Conservation (phyloP, 2,329 filamentous ascomycete species). For the Phialophora expanda region DNA sequence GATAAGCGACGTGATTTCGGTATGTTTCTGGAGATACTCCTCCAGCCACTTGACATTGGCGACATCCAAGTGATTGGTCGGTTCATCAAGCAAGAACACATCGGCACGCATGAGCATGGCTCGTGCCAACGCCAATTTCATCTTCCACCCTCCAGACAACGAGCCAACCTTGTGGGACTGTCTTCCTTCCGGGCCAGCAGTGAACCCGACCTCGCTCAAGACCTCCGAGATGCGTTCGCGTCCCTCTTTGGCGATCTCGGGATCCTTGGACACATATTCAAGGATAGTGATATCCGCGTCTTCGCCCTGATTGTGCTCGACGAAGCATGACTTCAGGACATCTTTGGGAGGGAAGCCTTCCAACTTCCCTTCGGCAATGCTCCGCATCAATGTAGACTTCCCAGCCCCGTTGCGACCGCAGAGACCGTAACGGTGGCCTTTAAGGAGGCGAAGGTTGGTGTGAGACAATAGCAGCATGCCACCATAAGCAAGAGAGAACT, state of each 20-base stretch:
- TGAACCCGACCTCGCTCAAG: conserved; percentile 91
- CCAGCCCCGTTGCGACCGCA: conserved; percentile 96
- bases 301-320: conserved; percentile 98
- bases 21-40: conserved; percentile 92
- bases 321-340: conserved; percentile 92
- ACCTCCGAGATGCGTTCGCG: conserved; percentile 81
- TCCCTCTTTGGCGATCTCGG: conserved; percentile 78
- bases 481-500: conserved; percentile 96
- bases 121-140: conserved; percentile 95
- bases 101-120: conserved; percentile 98
- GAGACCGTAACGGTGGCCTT: conserved; percentile 95
- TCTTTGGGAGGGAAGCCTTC: conserved; percentile 96
- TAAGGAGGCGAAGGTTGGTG: conserved; percentile 90
- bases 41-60: conserved; percentile 95
- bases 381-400: conserved; percentile 98
- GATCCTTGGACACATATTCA: conserved; percentile 89
- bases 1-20: conserved; percentile 95
- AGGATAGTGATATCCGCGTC: conserved; percentile 96
- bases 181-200: conserved; percentile 81
- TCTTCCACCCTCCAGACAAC: conserved; percentile 98
- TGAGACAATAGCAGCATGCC: conserved; percentile 96
- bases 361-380: conserved; percentile 92
- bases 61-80: conserved; percentile 97
- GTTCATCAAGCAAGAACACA: conserved; percentile 94
- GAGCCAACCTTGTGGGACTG: conserved; percentile 92